Conservation (phyloP, 2,329 filamentous ascomycete genomes). For the Penicillium palitans region DNA sequence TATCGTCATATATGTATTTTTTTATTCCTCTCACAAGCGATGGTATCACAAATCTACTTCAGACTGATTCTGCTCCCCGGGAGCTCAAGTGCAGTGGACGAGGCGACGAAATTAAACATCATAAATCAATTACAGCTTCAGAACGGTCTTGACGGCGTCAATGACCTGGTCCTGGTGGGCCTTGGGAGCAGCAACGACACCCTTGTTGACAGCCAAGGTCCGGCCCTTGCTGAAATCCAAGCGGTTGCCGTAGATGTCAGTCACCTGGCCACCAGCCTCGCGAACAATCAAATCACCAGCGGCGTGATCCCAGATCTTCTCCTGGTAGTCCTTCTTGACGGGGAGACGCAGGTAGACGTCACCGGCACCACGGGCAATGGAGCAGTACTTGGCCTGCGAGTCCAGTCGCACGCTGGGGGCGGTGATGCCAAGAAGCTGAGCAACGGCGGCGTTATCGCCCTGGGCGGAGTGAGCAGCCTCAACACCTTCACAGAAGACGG, state of each 20-base stretch:
- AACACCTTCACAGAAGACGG: slow-evolving; percentile 95
- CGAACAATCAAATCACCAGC: slow-evolving; percentile 91
- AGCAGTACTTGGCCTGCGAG: slow-evolving; percentile 96
- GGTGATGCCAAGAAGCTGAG: slow-evolving; percentile 80
- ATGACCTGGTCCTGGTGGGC: slow-evolving; percentile 75
- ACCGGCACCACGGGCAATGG: slow-evolving; percentile 87
- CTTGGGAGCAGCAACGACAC: slow-evolving; percentile 83
- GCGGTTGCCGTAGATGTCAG: slow-evolving; percentile 79
- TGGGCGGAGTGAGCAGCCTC: slow-evolving; percentile 92
- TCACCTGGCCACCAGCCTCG: slow-evolving; percentile 89
- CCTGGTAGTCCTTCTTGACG: slow-evolving; percentile 81
- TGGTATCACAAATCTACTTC: slow-evolving; percentile 41
- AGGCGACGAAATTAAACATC: slow-evolving; percentile 3
- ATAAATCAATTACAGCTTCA: slow-evolving; percentile 49
- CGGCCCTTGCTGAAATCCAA: slow-evolving; percentile 85
- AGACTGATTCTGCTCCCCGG: slow-evolving; percentile 16
- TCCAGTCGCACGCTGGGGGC: slow-evolving; percentile 92
- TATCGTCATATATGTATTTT: slow-evolving; percentile 21
- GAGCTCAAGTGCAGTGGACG: neutral
- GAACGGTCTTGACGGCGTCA: slow-evolving; percentile 76
- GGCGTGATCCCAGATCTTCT: slow-evolving; percentile 99
- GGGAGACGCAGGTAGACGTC: slow-evolving; percentile 93
- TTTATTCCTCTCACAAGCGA: slow-evolving; percentile 19
- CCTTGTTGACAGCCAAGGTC: slow-evolving; percentile 87
- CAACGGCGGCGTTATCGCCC: slow-evolving; percentile 81